These are phyloP conservation scores for Exophiala alcalophila DNA, from an alignment of 2,329 filamentous ascomycete species.

Conservation along the genomic window DNA sequence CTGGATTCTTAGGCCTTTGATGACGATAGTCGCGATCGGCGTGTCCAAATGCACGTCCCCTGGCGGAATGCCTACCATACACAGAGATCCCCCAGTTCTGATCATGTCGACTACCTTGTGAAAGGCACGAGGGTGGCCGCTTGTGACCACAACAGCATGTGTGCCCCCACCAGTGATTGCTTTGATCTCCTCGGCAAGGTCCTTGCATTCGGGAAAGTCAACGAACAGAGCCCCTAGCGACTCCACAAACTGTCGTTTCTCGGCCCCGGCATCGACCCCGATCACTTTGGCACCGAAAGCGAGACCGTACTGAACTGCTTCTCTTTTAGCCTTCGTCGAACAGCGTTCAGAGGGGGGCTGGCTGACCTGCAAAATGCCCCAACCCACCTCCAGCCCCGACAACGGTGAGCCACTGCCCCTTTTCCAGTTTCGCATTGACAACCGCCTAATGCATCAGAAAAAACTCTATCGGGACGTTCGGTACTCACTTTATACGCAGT, in stretches of 20 bases:
- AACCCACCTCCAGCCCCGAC: slow-evolving; percentile 48
- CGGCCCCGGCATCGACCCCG: slow-evolving; percentile 41
- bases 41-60: slow-evolving; percentile 41
- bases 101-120: slow-evolving; percentile 42
- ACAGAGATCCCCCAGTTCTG: slow-evolving; percentile 43
- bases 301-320: slow-evolving; percentile 45
- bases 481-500: slow-evolving; percentile 43
- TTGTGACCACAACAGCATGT: slow-evolving; percentile 44
- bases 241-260: slow-evolving; percentile 41
- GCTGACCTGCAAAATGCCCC: slow-evolving; percentile 45
- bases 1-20: slow-evolving; percentile 44
- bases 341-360: no score
- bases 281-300: slow-evolving; percentile 44
- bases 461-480: no score
- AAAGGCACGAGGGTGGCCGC: slow-evolving; percentile 43
- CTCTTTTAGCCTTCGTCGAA: no score
- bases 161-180: slow-evolving; percentile 37
- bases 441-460: slow-evolving; percentile 40
- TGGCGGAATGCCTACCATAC: slow-evolving; percentile 46
- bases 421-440: slow-evolving; percentile 40
- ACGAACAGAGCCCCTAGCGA: slow-evolving; percentile 43
- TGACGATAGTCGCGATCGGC: slow-evolving; percentile 45
- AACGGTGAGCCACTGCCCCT: slow-evolving; percentile 44
- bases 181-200: slow-evolving; percentile 37
- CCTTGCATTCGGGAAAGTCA: slow-evolving; percentile 38